Percentiles rank a stretch among this genome's conserved stretches.
Conservation (phyloP, 768 basidiomycete genomes). For the Lactifluus pinguis region DNA sequence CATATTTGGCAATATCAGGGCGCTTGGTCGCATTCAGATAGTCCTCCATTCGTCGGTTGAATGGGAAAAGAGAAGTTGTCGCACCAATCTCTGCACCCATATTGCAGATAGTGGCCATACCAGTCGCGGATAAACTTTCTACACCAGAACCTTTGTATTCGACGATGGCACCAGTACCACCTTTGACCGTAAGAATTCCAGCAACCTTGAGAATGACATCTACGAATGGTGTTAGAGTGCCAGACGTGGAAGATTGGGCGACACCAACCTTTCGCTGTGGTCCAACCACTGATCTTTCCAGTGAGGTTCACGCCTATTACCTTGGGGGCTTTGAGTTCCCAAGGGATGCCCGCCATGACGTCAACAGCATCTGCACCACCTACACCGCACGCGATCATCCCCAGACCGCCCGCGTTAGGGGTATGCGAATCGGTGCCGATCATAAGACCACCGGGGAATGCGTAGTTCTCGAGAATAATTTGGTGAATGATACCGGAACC, state of each 20-base stretch:
- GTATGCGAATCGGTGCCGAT: conserved; percentile 99
- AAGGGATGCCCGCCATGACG: conserved; percentile 96
- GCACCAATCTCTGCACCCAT: conserved; percentile 99
- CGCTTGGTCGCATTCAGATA: conserved; percentile 97
- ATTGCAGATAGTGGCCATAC: conserved; percentile 99
- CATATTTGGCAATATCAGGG: conserved; percentile 77
- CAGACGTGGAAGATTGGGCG: neutral
- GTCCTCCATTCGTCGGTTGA: conserved; percentile 88
- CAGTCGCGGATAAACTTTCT: conserved; percentile 92
- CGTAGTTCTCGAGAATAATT: conserved; percentile 99
- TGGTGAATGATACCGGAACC: conserved; percentile 99
- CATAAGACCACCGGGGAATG: conserved; percentile 98
- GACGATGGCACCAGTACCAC: conserved; percentile 97
- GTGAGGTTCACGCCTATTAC: conserved; percentile 96
- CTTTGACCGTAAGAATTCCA: conserved; percentile 98
- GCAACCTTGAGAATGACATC: conserved; percentile 99
- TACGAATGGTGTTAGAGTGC: conserved; percentile 25
- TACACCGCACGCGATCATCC: conserved; percentile 99
- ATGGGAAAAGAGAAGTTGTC: conserved; percentile 98
- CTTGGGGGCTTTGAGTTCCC: conserved; percentile 99
- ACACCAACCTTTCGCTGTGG: conserved; percentile 81
- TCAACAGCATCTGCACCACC: conserved; percentile 99
- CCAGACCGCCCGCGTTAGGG: conserved; percentile 97
- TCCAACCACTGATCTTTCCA: conserved; percentile 95
- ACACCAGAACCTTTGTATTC: conserved; percentile 96